Evolutionary conservation across 163 green algal species (phyloP), one percentile per base, ranked within the genome.

Genomic region (Prototheca stagnorum): DNA sequence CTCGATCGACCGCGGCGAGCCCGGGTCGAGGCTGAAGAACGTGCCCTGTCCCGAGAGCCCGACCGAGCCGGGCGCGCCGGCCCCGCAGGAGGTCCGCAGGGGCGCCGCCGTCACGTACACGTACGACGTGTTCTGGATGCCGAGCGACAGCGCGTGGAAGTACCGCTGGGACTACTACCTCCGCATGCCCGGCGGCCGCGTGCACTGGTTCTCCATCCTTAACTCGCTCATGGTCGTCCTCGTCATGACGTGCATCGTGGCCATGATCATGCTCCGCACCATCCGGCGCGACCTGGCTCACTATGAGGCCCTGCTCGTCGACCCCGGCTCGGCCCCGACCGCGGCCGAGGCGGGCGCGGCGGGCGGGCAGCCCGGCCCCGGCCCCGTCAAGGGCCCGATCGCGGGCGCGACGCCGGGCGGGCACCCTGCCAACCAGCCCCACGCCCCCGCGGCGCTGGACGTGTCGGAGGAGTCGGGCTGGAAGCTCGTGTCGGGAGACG

Each of bases 151-250:
- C 43, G 72, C 75, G 44, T 96, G 88, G 87, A 75, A 81, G 7
- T 81, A 59, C 2, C 78, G 87, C 26, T 97, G 87, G 87, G 88
- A 97, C 53, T 74, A 80, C 1, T 96, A 96, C 63, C 79, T 97
- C 61, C 72, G 79, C 47, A 94, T 96, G 84, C 79, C 78, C 3
- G 84, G 82, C 20, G 86, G 84, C 48, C 76, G 75, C 47, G 78
- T 93, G 35, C 84, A 95, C 71, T 95, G 87, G 87, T 95, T 95
- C 70, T 82, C 64, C 59, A 95, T 97, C 67, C 54, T 94, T 20
- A 95, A 96, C 78, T 79, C 53, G 16, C 49, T 92, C 42, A 81
- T 94, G 59, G 84, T 96, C 24, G 81, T 94, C 40, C 45, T 93
- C 45, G 83, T 94, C 40, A 92, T 96, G 78, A 74, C 73, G 24